Base-by-base conservation (phyloP, 768 basidiomycete species). In the Termitomyces sp. region DNA sequence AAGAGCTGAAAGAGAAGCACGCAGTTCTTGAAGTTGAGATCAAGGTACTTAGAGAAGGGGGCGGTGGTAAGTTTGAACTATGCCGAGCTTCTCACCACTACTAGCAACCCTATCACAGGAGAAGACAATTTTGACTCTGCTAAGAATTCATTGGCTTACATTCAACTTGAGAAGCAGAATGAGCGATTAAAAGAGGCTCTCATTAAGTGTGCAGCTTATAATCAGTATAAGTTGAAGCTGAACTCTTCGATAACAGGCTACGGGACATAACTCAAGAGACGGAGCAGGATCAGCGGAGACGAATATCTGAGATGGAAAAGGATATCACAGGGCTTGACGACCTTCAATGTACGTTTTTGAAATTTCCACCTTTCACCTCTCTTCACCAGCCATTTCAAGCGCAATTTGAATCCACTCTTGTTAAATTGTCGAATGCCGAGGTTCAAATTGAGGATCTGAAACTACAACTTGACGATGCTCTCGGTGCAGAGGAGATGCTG, bases 141-240 rank as follows among this genome's bases (percentile, higher is more conserved):
- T 6, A 87, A 86, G 65, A 77, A 79, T 62, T 84, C 88, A 4
- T 64, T 90, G 59, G 83, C 83, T 30, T 84, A 86, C 70, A 80
- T 89, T 18, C 96, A 98, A 67, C 84, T 99, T 1, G 95, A 98
- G 75, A 97, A 92, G 69, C 96, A 98, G 67, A 99, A 98, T 61
- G 93, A 94, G 66, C 76, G 97, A 16, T 74, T 99, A 55, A 98
- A 97, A 71, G 97, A 98, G 67, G 97, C 97, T 13, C 78, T 98
- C 10, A 80, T 96, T 55, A 81, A 87, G 90, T 93, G 50, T 8
- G 24, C 48, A 30, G 16, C 38, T 28, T 2, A 18, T 51, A n/a
- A 44, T 24, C 30, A 13, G 8, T 2, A 12, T 13, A 44, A 42
- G 35, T 30, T 53, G 30, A 42, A 18, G 53, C 30, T 56, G 40